Percentiles rank a stretch among this genome's conserved stretches.
These are phyloP conservation scores for Biancaea sappan DNA, from an alignment of 306 rosid species.

Conservation along the genomic window DNA sequence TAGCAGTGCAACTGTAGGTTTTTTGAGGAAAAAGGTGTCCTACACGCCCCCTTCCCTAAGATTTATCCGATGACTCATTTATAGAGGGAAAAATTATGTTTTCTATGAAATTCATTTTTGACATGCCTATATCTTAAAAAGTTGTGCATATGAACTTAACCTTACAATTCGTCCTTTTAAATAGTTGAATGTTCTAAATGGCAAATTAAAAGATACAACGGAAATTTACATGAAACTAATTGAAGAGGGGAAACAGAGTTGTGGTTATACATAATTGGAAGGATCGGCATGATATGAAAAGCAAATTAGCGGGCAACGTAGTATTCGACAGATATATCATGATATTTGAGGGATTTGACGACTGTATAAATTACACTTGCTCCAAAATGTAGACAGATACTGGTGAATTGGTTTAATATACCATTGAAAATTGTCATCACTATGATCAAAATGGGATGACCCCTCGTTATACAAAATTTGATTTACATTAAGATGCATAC, in stretches of 20 bases:
- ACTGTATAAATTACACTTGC: neutral
- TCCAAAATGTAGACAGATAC: neutral
- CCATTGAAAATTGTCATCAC: neutral
- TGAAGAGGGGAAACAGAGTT: no score
- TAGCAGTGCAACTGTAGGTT: neutral
- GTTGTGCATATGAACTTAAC: no score
- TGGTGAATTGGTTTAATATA: neutral
- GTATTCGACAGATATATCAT: no score
- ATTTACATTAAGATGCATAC: slow-evolving; percentile 26
- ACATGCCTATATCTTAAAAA: no score
- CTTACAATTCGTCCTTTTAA: neutral
- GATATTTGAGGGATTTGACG: neutral
- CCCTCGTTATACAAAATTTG: neutral
- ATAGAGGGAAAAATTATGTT: no score
- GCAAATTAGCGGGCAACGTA: no score
- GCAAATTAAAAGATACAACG: neutral
- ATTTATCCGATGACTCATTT: no score
- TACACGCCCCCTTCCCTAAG: no score
- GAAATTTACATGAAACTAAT: neutral
- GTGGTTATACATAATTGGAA: no score
- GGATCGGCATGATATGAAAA: no score
- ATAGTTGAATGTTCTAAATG: neutral
- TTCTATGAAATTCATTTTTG: no score
- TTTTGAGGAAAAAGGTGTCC: neutral
- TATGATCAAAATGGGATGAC: neutral